These are phyloP conservation scores for Stachybotrys elegans DNA, from an alignment of 2,329 filamentous ascomycete genomes.

Conservation along the genomic window DNA sequence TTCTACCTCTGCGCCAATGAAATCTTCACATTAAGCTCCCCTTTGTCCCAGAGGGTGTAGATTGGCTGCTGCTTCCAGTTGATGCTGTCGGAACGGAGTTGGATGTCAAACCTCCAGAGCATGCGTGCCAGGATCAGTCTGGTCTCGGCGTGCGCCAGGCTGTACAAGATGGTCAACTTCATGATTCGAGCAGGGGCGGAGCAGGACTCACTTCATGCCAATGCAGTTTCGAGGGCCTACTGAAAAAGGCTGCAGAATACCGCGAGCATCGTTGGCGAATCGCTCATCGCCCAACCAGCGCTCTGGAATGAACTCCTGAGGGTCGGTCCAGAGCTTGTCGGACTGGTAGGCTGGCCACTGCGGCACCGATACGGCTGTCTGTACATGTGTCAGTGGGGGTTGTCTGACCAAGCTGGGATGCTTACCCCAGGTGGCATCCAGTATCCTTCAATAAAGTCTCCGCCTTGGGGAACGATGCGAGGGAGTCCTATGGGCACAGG, in stretches of 20 bases:
- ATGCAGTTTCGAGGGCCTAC: conserved; percentile 24
- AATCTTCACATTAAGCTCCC: conserved; percentile 2
- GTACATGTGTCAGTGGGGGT: background rate
- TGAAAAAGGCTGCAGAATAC: conserved; percentile 22
- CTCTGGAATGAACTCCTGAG: conserved; percentile 31
- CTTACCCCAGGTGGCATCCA: conserved; percentile 27
- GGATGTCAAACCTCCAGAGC: conserved; percentile 21
- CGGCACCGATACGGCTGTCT: conserved; percentile 28
- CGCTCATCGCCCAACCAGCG: conserved; percentile 23
- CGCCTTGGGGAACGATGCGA: conserved; percentile 22
- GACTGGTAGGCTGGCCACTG: conserved; percentile 28
- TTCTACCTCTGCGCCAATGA: background rate
- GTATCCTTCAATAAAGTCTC: conserved; percentile 21
- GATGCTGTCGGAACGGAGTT: conserved; percentile 17
- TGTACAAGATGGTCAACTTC: conserved; percentile 1
- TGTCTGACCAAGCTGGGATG: background rate
- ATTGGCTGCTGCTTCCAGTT: conserved; percentile 22
- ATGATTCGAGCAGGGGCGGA: background rate
- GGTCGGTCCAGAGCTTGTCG: conserved; percentile 23
- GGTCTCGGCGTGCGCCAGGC: conserved; percentile 26
- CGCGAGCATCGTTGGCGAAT: conserved; percentile 16
- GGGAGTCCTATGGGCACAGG: conserved; percentile 15
- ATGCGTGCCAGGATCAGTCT: conserved; percentile 20
- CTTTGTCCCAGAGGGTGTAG: conserved; percentile 24
- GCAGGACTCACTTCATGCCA: conserved; percentile 22